Evolutionary conservation across 2,329 filamentous ascomycete genomes (phyloP).

Genomic region (Lachnellula arida): DNA sequence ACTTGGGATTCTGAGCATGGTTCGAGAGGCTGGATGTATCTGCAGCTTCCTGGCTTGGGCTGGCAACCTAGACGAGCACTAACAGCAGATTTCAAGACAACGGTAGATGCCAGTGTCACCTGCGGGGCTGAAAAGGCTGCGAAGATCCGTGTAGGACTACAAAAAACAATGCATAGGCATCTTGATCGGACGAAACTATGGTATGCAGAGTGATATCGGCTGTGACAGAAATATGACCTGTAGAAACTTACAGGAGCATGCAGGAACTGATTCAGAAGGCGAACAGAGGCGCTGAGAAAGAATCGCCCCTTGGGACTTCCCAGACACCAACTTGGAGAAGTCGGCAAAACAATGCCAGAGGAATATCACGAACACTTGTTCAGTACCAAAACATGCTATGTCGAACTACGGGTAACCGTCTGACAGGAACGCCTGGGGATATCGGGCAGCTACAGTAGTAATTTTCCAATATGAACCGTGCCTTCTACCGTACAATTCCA

Average conservation of each 20-base stretch:
- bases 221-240: background rate
- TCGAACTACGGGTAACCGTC: background rate
- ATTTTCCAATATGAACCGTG: background rate
- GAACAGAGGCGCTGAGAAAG: background rate
- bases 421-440: background rate
- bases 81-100: background rate
- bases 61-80: background rate
- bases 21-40: background rate
- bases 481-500: background rate
- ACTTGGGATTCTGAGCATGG: background rate
- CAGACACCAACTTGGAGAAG: background rate
- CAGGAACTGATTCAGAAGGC: background rate
- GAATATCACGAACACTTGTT: background rate
- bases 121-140: constrained; percentile 2
- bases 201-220: background rate
- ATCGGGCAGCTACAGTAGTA: background rate
- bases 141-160: constrained; percentile 12
- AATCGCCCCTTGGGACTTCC: background rate
- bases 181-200: background rate
- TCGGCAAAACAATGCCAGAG: background rate
- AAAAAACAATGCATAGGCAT: background rate
- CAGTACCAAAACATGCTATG: background rate
- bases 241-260: background rate
- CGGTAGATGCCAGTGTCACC: background rate
- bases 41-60: background rate